phyloP scores from a whole-genome alignment of 192 early-diverging fungal species.

The Coemansia biformis region DNA sequence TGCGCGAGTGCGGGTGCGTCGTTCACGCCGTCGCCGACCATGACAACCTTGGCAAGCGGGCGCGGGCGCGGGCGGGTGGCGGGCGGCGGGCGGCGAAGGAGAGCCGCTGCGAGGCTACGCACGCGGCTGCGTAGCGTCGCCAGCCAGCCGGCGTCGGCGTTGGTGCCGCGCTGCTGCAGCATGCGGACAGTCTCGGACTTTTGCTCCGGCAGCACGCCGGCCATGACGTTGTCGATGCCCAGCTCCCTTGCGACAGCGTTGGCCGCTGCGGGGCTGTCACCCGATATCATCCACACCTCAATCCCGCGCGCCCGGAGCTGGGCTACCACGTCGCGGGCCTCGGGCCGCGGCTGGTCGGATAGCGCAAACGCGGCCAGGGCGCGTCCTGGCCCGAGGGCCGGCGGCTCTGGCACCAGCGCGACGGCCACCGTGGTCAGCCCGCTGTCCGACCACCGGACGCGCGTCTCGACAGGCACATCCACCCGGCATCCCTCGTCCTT shows the following conservation, averaged over 20 bases:
- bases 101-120: background rate
- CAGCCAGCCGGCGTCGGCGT: background rate
- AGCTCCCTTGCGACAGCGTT: slow-evolving; percentile 69
- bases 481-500: slow-evolving; percentile 52
- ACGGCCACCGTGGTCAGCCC: slow-evolving; percentile 58
- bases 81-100: background rate
- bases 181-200: slow-evolving; percentile 71
- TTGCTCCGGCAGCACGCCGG: slow-evolving; percentile 82
- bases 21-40: slow-evolving; percentile 96
- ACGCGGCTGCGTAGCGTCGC: background rate
- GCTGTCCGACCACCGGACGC: slow-evolving; percentile 53
- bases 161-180: slow-evolving; percentile 55
- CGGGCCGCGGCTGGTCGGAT: slow-evolving; percentile 78
- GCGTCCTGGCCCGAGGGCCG: slow-evolving; percentile 52
- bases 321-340: slow-evolving; percentile 64
- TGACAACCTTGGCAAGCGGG: slow-evolving; percentile 62
- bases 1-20: slow-evolving; percentile 87
- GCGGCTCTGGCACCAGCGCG: slow-evolving; percentile 16
- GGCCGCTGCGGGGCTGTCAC: slow-evolving; percentile 81
- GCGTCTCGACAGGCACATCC: slow-evolving; percentile 23
- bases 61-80: slow-evolving; percentile 3
- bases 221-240: slow-evolving; percentile 85
- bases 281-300: slow-evolving; percentile 85
- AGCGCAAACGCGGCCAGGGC: slow-evolving; percentile 69
- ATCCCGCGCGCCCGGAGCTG: slow-evolving; percentile 70